phyloP scores from a whole-genome alignment of 2,329 filamentous ascomycete genomes.

The Aspergillus jensenii region DNA sequence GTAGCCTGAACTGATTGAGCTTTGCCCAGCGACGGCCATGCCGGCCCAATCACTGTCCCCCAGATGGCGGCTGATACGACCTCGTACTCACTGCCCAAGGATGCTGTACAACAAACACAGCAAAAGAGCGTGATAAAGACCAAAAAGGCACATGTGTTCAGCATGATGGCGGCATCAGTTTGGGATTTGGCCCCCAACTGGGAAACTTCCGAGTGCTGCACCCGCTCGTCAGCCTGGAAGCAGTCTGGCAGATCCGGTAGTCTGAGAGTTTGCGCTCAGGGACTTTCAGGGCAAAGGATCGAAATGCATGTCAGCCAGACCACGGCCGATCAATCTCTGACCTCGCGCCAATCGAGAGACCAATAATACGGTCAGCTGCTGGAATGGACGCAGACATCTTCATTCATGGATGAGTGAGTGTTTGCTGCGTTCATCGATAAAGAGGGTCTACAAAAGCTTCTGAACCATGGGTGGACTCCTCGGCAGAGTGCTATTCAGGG shows the following conservation, averaged over 20 bases:
- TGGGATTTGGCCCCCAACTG: not conserved
- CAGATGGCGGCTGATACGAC: constrained; percentile 15
- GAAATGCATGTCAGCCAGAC: constrained; percentile 15
- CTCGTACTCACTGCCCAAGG: not conserved
- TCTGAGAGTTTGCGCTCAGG: constrained; percentile 6
- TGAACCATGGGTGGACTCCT: not conserved
- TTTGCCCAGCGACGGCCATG: constrained; percentile 1
- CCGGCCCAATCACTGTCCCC: constrained; percentile 8
- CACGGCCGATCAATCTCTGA: constrained; percentile 10
- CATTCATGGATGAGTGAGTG: not conserved
- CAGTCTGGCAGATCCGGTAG: not conserved
- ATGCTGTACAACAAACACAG: constrained; percentile 10
- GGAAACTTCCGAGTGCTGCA: not conserved
- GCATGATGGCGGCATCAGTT: not conserved
- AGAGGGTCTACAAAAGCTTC: not conserved
- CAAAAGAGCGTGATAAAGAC: not conserved
- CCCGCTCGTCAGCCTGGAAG: not conserved
- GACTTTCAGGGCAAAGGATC: constrained; percentile 10
- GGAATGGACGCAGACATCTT: not conserved
- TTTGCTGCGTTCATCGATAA: constrained; percentile 4
- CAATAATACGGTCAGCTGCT: not conserved
- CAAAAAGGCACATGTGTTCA: constrained; percentile 1
- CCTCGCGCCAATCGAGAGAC: constrained; percentile 3
- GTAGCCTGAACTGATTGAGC: not conserved
- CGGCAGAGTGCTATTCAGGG: not conserved